Evolutionary conservation across 164 flowering plant species (phyloP).

Genomic region (Magnolia kwangsiensis): DNA sequence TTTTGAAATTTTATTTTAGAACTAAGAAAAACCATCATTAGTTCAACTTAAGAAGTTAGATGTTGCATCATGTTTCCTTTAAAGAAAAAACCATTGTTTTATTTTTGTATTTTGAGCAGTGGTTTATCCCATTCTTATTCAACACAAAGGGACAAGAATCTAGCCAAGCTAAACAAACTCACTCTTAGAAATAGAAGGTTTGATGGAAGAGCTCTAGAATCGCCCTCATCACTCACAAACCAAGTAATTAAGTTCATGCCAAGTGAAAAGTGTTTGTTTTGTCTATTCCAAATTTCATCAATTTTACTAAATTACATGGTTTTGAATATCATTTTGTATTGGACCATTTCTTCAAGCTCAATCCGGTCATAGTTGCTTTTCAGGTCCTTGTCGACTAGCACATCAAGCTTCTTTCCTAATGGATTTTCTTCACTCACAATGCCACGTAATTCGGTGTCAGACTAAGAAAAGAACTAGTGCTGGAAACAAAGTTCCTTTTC

Average conservation of each 20-base stretch:
- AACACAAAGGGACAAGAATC: slow-evolving; percentile 59
- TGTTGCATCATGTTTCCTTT: neutral
- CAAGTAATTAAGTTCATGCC: slow-evolving; percentile 32
- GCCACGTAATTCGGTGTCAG: neutral
- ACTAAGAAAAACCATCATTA: neutral
- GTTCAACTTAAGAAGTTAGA: too few species aligned
- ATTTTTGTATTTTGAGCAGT: slow-evolving; percentile 30
- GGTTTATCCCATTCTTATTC: slow-evolving; percentile 83
- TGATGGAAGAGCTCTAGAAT: slow-evolving; percentile 48
- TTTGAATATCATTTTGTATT: slow-evolving; percentile 1
- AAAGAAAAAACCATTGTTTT: neutral
- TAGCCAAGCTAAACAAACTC: slow-evolving; percentile 44
- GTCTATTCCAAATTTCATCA: neutral
- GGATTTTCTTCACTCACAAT: slow-evolving; percentile 71
- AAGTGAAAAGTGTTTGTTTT: neutral
- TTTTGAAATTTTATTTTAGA: neutral
- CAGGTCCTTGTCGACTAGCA: slow-evolving; percentile 77
- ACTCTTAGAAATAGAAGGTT: slow-evolving; percentile 31
- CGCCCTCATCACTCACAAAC: slow-evolving; percentile 35
- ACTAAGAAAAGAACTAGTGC: neutral
- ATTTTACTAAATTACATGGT: too few species aligned
- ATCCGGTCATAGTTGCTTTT: slow-evolving; percentile 56
- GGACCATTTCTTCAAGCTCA: slow-evolving; percentile 84
- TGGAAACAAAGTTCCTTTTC: too few species aligned
- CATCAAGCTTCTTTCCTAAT: slow-evolving; percentile 76